Conservation (phyloP, 2,329 filamentous ascomycete species). For the Cordyceps pruinosa region DNA sequence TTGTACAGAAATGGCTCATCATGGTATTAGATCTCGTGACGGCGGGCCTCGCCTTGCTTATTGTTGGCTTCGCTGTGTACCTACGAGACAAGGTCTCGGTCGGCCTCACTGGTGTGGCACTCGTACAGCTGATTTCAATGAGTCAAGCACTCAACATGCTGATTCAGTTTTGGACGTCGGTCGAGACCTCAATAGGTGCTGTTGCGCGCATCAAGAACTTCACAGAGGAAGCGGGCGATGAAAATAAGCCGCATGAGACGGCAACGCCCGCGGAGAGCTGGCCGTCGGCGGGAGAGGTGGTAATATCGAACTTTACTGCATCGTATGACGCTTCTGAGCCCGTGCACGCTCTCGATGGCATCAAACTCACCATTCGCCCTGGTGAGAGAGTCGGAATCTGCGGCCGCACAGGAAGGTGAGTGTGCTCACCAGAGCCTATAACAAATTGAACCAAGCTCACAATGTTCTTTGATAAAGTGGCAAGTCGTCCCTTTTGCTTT, state of each 20-base stretch:
- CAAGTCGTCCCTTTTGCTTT: constrained; percentile 42
- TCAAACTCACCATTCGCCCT: constrained; percentile 21
- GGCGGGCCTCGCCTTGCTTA: constrained; percentile 37
- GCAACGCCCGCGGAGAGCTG: constrained; percentile 20
- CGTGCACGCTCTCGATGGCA: constrained; percentile 18
- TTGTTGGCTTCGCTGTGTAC: constrained; percentile 40
- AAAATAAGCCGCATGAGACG: constrained; percentile 19
- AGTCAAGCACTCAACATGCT: constrained; percentile 29
- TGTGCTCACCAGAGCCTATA: constrained; percentile 13
- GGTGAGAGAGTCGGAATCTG: constrained; percentile 46
- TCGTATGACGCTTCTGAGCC: constrained; percentile 19
- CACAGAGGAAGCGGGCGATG: constrained; percentile 21
- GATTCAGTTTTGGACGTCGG: constrained; percentile 30
- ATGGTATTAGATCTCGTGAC: constrained; percentile 45
- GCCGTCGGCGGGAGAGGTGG: constrained; percentile 25
- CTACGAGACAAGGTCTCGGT: constrained; percentile 22
- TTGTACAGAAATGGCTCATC: constrained; percentile 50
- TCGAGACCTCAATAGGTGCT: constrained; percentile 32
- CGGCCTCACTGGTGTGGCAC: constrained; percentile 27
- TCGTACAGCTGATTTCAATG: constrained; percentile 26
- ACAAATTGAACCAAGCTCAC: not conserved
- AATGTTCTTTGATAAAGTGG: constrained; percentile 28
- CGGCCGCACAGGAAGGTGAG: constrained; percentile 37
- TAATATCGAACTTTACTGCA: constrained; percentile 22
- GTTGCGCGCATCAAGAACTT: constrained; percentile 30